phyloP scores from a whole-genome alignment of 75 land plant species.

The Cupressus sempervirens region DNA sequence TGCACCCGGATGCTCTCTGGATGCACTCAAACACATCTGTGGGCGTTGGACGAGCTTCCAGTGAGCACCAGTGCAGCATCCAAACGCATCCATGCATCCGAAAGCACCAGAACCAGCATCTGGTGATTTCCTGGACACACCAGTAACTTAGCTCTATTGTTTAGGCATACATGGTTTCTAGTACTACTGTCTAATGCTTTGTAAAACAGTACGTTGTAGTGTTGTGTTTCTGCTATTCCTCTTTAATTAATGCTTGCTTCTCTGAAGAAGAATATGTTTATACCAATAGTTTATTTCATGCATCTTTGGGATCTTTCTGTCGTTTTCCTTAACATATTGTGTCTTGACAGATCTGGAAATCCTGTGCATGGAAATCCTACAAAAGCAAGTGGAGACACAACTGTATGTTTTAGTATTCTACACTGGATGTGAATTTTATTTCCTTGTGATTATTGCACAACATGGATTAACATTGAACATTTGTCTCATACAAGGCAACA shows the following conservation, averaged over 20 bases:
- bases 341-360: slow-evolving; percentile 71
- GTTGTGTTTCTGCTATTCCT: neutral
- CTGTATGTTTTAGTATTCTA: slow-evolving; percentile 48
- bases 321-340: neutral
- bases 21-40: too few relatives aligned
- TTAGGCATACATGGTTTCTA: neutral
- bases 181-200: neutral
- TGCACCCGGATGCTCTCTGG: too few relatives aligned
- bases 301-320: neutral
- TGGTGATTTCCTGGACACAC: too few relatives aligned
- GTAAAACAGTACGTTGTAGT: neutral
- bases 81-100: too few relatives aligned
- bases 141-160: too few relatives aligned
- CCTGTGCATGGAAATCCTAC: slow-evolving; percentile 61
- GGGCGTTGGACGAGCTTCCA: too few relatives aligned
- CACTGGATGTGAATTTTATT: neutral
- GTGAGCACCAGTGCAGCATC: too few relatives aligned
- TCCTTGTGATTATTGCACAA: neutral
- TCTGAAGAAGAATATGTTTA: neutral
- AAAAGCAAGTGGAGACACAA: slow-evolving; percentile 76
- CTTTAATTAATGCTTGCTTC: neutral
- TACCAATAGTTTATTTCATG: neutral
- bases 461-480: neutral
- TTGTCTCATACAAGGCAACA: neutral
- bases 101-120: too few relatives aligned